Evolutionary conservation across 495 filamentous ascomycete genomes (phyloP).

Genomic region (Penicillium manginii): DNA sequence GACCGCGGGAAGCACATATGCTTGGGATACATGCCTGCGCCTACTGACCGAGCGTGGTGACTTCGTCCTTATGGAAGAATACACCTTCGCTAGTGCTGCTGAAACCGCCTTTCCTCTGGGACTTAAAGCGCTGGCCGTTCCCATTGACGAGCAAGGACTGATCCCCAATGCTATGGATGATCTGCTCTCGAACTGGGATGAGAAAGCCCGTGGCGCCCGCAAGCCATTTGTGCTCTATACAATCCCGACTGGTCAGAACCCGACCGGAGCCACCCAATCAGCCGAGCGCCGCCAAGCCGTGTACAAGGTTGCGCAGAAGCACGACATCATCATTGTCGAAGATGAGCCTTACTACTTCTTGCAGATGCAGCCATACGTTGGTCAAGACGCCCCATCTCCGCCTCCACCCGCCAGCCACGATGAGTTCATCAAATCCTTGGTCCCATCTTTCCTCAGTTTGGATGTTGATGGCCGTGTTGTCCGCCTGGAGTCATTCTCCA

Average conservation of each 20-base stretch:
- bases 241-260: conserved; percentile 80
- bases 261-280: conserved; percentile 83
- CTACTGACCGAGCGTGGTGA: conserved; percentile 76
- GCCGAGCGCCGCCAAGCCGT: conserved; percentile 65
- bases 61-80: conserved; percentile 80
- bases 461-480: conserved; percentile 70
- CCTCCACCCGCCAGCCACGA: conserved; percentile 58
- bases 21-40: conserved; percentile 76
- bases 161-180: conserved; percentile 69
- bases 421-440: conserved; percentile 62
- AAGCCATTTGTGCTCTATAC: conserved; percentile 71
- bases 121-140: conserved; percentile 69
- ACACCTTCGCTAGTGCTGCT: conserved; percentile 78
- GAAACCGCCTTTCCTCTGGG: conserved; percentile 83
- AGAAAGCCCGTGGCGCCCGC: conserved; percentile 53
- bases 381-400: conserved; percentile 49
- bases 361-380: conserved; percentile 87
- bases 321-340: conserved; percentile 87
- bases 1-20: conserved; percentile 77
- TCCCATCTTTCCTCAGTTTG: conserved; percentile 64
- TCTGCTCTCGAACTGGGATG: conserved; percentile 70
- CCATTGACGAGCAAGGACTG: conserved; percentile 77
- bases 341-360: conserved; percentile 99
- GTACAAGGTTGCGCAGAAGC: conserved; percentile 76
- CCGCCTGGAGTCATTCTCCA: conserved; percentile 72